Base-by-base conservation (phyloP, 2,329 filamentous ascomycete genomes). In the Diaporthe citrichinensis region DNA sequence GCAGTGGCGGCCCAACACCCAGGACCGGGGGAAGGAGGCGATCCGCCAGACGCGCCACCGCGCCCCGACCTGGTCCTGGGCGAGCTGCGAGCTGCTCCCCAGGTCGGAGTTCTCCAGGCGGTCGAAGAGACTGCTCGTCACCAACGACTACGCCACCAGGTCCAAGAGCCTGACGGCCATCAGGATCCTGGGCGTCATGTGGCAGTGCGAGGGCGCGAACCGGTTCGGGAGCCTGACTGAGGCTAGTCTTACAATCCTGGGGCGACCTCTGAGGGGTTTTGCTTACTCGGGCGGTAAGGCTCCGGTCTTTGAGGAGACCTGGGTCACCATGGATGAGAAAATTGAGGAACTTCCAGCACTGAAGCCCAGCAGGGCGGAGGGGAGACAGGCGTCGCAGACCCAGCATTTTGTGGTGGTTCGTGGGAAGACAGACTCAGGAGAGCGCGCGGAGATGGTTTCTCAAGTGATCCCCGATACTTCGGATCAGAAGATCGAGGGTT, bases 31-130 rank as follows among this genome's bases (percentile, higher is more conserved):
- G 1, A 61, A 7, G 4, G 55, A 72, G 20, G 55, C 28, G 8
- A 1, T 61, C 10, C 69, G 69, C 15, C 69, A 72, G 55, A 14
- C 23, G 10, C n/a, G 8, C 6, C 58, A 39, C 39, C 69, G 69
- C 28, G 69, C 69, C 8, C 69, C 69, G 53, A 72, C 55, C 12
- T 72, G 69, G 69, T 72, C 69, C 23, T 72, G 69, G 55, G 69
- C 69, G 15, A 72, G 69, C 55, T 72, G 69, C 31, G 69, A 72
- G 53, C 69, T 72, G 41, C 55, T 23, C 44, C 69, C 69, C 31
- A 4, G 20, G 41, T 20, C 69, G 20, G 8, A 55, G 1, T 61
- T 72, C 28, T 46, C 69, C 25, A 15, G 55, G 69, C 69, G 69
- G 2, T 25, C 51, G 3, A 6, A n/a, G 36, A 57, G 53, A 31